Base-by-base conservation (phyloP, 2,329 filamentous ascomycete genomes). In the Aspergillus costaricaensis region DNA sequence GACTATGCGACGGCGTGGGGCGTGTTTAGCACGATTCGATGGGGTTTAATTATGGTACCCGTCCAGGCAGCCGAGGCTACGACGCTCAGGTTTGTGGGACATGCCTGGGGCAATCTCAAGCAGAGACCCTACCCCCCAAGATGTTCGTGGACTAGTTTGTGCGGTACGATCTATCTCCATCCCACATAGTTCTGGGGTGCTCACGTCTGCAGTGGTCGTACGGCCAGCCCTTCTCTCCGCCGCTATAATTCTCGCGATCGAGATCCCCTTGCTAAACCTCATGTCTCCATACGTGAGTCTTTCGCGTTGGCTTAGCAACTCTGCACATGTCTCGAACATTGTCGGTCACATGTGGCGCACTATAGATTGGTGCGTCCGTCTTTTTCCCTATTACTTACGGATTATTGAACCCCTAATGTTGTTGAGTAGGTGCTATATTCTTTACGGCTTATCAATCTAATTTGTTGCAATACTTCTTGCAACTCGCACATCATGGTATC, bases 41-140 rank as follows among this genome's bases (percentile, higher is more conserved):
- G 88, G 88, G 89, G 88, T 0, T 77, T 91, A 0, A 78, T 91
- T 30, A 92, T 91, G 88, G 87, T 91, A 0, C 88, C 88, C 0
- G 86, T 91, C 0, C 83, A 86, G 62, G 82, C 88, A 0, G 77
- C 91, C 0, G 88, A 92, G 71, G 85, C 85, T 2, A 88, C 88
- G 0, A 81, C 86, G 0, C 75, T 89, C 0, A 80, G 86, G 0
- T 91, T 91, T 67, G 80, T 90, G 15, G 87, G 88, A 0, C 88
- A 91, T 65, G 75, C 74, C 1, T 91, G 88, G 88, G 88, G 88
- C 0, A 62, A 72, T 17, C 84, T 64, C n/a, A 61, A 63, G 39
- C 21, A 48, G 47, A 25, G 21, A n/a, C 10, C 21, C 21, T 23
- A 38, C 23, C 27, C 14, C 2, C 39, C 14, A 60, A 32, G 4